These are phyloP conservation scores for Backusella luteola DNA, from an alignment of 192 early-diverging fungal species.

Conservation along the genomic window DNA sequence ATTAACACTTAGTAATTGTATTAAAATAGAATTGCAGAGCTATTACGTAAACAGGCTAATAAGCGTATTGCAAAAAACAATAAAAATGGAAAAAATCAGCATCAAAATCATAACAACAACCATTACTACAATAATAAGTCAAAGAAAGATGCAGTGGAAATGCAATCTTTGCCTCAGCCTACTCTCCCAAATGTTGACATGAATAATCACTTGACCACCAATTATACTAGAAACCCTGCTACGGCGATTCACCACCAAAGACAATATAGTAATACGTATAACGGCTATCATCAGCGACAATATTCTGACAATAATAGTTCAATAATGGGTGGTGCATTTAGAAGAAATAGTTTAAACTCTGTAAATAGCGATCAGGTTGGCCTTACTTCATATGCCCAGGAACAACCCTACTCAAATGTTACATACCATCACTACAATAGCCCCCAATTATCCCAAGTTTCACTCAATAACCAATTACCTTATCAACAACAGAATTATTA, in stretches of 20 bases:
- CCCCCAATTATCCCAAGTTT: neutral
- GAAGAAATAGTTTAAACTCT: constrained; percentile 22
- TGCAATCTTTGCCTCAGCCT: constrained; percentile 14
- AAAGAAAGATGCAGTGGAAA: constrained; percentile 9
- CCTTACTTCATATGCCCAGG: constrained; percentile 5
- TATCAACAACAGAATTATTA: neutral
- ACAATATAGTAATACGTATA: neutral
- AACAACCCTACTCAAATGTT: constrained; percentile 9
- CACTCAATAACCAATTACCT: neutral
- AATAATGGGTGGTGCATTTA: neutral
- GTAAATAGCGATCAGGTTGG: constrained; percentile 17
- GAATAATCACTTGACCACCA: neutral
- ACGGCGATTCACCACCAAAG: neutral
- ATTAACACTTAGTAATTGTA: neutral
- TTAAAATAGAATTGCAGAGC: constrained; percentile 12
- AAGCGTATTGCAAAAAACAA: constrained; percentile 7
- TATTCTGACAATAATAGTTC: neutral
- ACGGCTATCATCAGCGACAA: neutral
- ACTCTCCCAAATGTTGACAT: constrained; percentile 17
- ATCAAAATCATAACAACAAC: neutral
- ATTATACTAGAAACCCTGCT: neutral
- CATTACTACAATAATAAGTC: neutral
- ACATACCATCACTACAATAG: neutral
- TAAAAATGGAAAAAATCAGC: neutral
- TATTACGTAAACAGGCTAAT: constrained; percentile 16